Conservation (phyloP, 1,139 yeast genomes). For the Yamadazyma membranifaciens region DNA sequence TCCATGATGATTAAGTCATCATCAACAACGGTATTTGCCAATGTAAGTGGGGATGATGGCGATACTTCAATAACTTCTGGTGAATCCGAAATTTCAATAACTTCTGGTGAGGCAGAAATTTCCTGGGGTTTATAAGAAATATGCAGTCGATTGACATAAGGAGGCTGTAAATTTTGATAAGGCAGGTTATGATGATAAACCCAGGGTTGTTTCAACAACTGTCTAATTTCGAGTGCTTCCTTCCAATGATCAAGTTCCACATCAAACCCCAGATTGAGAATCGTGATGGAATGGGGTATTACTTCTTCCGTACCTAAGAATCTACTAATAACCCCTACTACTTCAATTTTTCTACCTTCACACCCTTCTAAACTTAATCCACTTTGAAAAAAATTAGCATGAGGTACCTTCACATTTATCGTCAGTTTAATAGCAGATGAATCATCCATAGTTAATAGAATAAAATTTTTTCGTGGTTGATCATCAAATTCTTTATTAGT, state of each 20-base stretch:
- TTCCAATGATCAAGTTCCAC: slow-evolving; percentile 35
- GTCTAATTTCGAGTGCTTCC: slow-evolving; percentile 23
- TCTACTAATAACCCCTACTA: slow-evolving; percentile 10
- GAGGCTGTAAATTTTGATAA: not conserved
- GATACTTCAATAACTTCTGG: not conserved
- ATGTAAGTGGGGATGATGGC: not conserved
- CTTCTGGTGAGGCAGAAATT: not conserved
- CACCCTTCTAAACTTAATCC: slow-evolving; percentile 13
- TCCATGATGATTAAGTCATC: not conserved
- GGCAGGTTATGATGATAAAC: slow-evolving; percentile 9
- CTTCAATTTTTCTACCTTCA: slow-evolving; percentile 15
- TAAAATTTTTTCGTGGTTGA: slow-evolving; percentile 6
- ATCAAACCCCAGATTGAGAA: slow-evolving; percentile 20
- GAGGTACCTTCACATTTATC: slow-evolving; percentile 11
- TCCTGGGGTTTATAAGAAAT: not conserved
- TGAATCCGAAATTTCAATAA: not conserved
- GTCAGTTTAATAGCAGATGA: slow-evolving; percentile 16
- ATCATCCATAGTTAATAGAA: slow-evolving; percentile 18
- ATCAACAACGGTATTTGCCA: not conserved
- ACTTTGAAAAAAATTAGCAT: slow-evolving; percentile 5
- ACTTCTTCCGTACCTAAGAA: slow-evolving; percentile 19
- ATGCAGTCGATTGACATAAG: not conserved
- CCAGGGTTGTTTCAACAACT: slow-evolving; percentile 25
- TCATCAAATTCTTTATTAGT: slow-evolving; percentile 9
- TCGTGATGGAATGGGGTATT: slow-evolving; percentile 19